Base-by-base conservation (phyloP, 768 basidiomycete genomes). In the Peribolospora kevripleyi region DNA sequence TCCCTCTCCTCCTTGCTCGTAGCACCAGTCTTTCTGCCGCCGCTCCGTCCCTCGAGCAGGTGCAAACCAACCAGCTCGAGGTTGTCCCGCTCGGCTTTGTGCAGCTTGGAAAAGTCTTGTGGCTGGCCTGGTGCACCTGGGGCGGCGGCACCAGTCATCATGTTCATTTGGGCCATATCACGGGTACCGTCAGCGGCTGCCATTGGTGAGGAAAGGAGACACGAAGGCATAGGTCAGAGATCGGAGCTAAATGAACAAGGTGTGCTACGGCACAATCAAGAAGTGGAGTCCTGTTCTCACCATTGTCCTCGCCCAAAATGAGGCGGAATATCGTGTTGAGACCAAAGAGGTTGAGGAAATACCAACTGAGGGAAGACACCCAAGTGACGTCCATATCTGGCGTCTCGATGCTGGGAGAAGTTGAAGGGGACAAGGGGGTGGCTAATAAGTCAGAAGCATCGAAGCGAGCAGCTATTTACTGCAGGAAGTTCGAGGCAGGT, bases 351-450 rank as follows among this genome's bases (percentile, higher is more conserved):
- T 95, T 97, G 63, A 97, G 78, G 70, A 98, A 97, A 70, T 97
- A 98, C 93, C 93, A 97, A 13, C 86, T 90, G 54, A 97, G 73
- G 8, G 93, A 93, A 25, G 93, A 98, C 41, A 97, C 93, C 90
- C 93, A 98, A 69, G 85, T 77, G 8, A 95, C 93, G 67, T 97
- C 91, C 82, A 97, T 84, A 66, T 93, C 87, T 8, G 80, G 80
- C 0, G 90, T 90, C 65, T 87, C 82, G 50, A 97, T 83, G 37
- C 90, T 25, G 25, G 25, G 25, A 25, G 40, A 36, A 25, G 14
- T 11, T 3, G 39, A 40, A 38, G 4, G 14, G 2, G 48, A 39
- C 25, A 42, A 51, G 43, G 41, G 38, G 42, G 40, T 7, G n/a
- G 51, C 8, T 42, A 38, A 36, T 50, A 2, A 50, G 47, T 2